A percentile compares a stretch with the other conserved stretches of the same genome.
Conservation (phyloP, 805 yeast species). For the Candida verbasci region DNA sequence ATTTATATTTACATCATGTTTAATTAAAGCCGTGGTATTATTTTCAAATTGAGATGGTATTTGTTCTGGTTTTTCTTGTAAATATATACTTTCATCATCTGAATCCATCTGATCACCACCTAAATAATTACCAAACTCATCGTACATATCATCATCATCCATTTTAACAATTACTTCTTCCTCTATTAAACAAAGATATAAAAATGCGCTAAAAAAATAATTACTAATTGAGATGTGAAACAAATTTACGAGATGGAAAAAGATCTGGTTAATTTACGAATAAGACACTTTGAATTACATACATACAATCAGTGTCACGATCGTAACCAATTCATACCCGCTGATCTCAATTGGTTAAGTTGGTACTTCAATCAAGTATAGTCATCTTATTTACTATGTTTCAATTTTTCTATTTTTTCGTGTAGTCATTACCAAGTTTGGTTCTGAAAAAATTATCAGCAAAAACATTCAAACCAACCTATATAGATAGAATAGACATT, state of each 20-base stretch:
- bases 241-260: no score
- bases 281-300: no score
- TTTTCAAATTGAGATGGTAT: conserved; percentile 5
- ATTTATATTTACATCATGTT: background rate
- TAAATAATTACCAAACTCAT: conserved; percentile 74
- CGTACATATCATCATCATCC: conserved; percentile 66
- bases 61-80: background rate
- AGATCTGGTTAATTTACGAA: no score
- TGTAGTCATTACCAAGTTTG: background rate
- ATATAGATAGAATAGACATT: background rate
- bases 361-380: no score
- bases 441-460: background rate
- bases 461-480: background rate
- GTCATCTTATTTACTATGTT: no score
- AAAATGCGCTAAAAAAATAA: background rate
- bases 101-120: conserved; percentile 44
- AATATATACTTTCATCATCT: conserved; percentile 18
- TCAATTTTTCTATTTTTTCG: background rate
- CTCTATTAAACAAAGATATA: background rate
- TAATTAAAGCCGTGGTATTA: conserved; percentile 3
- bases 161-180: conserved; percentile 17
- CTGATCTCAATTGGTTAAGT: no score
- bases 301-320: no score
- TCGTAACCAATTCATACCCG: no score
- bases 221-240: no score